phyloP scores from a whole-genome alignment of 2,329 filamentous ascomycete genomes.

The Trichoderma lentiforme region DNA sequence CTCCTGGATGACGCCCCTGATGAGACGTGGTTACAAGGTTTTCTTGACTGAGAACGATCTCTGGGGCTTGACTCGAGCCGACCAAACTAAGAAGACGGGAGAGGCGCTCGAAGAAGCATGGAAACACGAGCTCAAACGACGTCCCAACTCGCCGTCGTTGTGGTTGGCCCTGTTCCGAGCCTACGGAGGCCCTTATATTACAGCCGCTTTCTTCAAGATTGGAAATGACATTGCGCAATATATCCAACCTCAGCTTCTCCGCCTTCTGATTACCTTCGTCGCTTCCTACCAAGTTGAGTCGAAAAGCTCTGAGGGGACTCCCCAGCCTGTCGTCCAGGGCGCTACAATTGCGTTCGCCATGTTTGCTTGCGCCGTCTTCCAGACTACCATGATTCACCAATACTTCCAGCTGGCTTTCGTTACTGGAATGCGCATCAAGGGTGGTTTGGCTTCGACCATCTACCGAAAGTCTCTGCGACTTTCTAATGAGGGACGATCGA shows the following conservation, averaged over 20 bases:
- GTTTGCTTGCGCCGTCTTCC: conserved; percentile 81
- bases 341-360: conserved; percentile 86
- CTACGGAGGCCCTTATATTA: conserved; percentile 79
- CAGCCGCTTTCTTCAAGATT: conserved; percentile 84
- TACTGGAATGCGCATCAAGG: conserved; percentile 95
- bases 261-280: conserved; percentile 79
- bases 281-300: conserved; percentile 62
- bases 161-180: conserved; percentile 83
- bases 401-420: conserved; percentile 96
- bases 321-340: conserved; percentile 78
- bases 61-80: conserved; percentile 81
- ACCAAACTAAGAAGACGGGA: conserved; percentile 74
- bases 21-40: conserved; percentile 89
- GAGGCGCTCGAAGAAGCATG: conserved; percentile 70
- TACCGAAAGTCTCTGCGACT: conserved; percentile 87
- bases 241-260: conserved; percentile 83
- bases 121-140: conserved; percentile 67
- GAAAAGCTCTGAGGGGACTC: conserved; percentile 43
- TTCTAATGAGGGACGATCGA: conserved; percentile 85
- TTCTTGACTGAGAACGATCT: conserved; percentile 93
- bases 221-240: conserved; percentile 84
- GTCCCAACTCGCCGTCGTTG: conserved; percentile 61
- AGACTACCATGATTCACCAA: conserved; percentile 90
- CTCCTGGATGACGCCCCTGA: conserved; percentile 97
- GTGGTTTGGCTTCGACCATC: conserved; percentile 82